Base-by-base conservation (phyloP, 208 protist species). In the Angomonas ambiguus region DNA sequence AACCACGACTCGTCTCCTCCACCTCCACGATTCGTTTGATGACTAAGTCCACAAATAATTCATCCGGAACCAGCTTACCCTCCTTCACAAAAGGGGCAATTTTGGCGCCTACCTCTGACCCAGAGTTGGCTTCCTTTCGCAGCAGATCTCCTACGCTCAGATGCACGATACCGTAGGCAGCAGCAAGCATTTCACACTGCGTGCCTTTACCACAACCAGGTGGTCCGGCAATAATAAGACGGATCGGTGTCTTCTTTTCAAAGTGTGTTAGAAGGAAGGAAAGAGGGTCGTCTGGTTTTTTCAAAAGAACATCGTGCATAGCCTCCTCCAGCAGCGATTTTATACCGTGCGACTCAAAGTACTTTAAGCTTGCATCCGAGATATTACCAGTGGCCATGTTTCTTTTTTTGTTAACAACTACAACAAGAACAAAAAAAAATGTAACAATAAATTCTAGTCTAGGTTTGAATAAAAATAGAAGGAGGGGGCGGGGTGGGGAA, bases 181-280 rank as follows among this genome's bases (percentile, higher is more conserved):
- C 69, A 11, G 86, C 87, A 20, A 98, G 72, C 25, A 69, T 53
- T 2, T 80, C 76, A 5, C 80, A 90, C 65, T 97, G 86, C 8
- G 94, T 98, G 2, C 87, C 94, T 65, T 98, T 98, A 27, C 97
- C 97, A 59, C 80, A 80, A 16, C 87, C 94, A 0, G 91, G 87
- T 0, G 85, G 76, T 0, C 97, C 97, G 0, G 78, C 34, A n/a
- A 97, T 31, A 22, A 96, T 84, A 8, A 97, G 49, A 24, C 77
- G 77, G 13, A 89, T 62, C 0, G 76, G 79, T 0, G 80, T 85
- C 0, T 62, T 65, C 18, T 59, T 65, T 45, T 81, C 69, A 28
- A 94, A 74, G 16, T 67, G 55, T 30, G 69, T 48, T 34, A 82
- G 70, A 1, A 95, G 72, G 62, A 79, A 90, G 24, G 70, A 67